Percentiles rank a stretch among this genome's conserved stretches.
Evolutionary conservation across 2,329 filamentous ascomycete genomes (phyloP).

Genomic region (Teratosphaeria gauchensis): DNA sequence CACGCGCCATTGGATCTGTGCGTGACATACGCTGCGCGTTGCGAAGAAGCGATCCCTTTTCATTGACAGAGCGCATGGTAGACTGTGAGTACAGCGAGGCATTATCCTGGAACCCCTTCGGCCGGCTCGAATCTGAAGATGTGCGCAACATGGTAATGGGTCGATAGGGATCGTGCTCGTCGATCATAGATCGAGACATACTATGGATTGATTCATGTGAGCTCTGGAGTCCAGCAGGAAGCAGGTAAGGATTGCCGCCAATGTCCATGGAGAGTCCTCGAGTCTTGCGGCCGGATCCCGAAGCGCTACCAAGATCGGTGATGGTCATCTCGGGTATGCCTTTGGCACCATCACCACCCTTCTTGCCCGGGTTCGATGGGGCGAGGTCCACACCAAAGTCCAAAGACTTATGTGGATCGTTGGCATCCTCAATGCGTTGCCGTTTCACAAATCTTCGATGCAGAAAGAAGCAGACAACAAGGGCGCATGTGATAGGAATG

Average conservation of each 20-base stretch:
- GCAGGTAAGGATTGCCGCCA: slow-evolving; percentile 78
- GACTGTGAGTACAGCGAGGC: slow-evolving; percentile 43
- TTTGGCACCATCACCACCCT: slow-evolving; percentile 34
- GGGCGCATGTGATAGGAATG: slow-evolving; percentile 61
- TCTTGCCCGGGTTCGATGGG: slow-evolving; percentile 13
- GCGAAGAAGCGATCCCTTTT: slow-evolving; percentile 42
- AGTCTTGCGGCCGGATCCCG: slow-evolving; percentile 17
- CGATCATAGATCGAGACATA: slow-evolving; percentile 63
- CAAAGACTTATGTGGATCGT: slow-evolving; percentile 80
- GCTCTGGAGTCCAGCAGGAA: slow-evolving; percentile 69
- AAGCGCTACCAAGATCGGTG: slow-evolving; percentile 30
- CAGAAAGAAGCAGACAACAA: slow-evolving; percentile 61
- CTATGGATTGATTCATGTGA: slow-evolving; percentile 83
- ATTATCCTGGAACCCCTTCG: slow-evolving; percentile 24
- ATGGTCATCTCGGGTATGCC: slow-evolving; percentile 47
- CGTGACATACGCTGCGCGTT: slow-evolving; percentile 52
- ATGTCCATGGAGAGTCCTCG: slow-evolving; percentile 53
- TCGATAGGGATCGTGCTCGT: slow-evolving; percentile 78
- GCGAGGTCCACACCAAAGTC: slow-evolving; percentile 71
- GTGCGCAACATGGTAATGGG: slow-evolving; percentile 47
- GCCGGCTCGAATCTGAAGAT: slow-evolving; percentile 31
- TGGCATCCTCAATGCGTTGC: slow-evolving; percentile 64
- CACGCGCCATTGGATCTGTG: slow-evolving; percentile 33
- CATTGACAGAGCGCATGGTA: slow-evolving; percentile 32
- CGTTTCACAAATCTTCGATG: slow-evolving; percentile 69